Base-by-base conservation (phyloP, 192 early-diverging fungal genomes). In the Spizellomyces sp. region DNA sequence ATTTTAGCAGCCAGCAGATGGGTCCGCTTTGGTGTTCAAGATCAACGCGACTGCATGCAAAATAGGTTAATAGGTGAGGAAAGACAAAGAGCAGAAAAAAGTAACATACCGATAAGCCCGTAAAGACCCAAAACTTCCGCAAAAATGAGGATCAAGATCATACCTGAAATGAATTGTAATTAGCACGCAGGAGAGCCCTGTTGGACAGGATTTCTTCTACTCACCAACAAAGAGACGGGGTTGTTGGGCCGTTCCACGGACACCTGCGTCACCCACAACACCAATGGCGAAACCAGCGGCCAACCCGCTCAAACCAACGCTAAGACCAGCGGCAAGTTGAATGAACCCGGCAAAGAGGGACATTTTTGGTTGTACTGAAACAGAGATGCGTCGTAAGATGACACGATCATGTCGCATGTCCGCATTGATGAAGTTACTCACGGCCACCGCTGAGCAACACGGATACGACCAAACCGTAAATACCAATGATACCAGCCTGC, bases 61-160 rank as follows among this genome's bases (percentile, higher is more conserved):
- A 9, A 56, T 41, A 19, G 43, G 44, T 42, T 21, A 47, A 44
- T 43, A 9, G 19, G 19, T 42, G 14, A 15, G 4, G 60, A 43
- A 54, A 2, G 10, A 12, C 19, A 54, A 8, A 41, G 17, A 0
- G 36, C 12, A n/a, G 56, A n/a, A 76, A 4, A 15, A 59, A 6
- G 58, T 8, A 8, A 71, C 71, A 66, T 64, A 65, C 82, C 83
- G 77, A 98, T 98, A 45, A 99, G 86, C 27, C 96, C 96, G 78
- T 98, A 97, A 58, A 98, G 87, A 76, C 94, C 95, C 76, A 98
- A 85, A 4, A 99, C 98, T 87, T 99, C 98, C 67, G 96, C 95
- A 81, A 99, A 99, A 90, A 99, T 99, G 59, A 99, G 90, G 66
- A 99, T 96, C 76, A 99, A 84, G 70, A 90, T 82, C 76, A 83